phyloP scores from a whole-genome alignment of 2,329 filamentous ascomycete genomes.

The Cercospora canescens region DNA sequence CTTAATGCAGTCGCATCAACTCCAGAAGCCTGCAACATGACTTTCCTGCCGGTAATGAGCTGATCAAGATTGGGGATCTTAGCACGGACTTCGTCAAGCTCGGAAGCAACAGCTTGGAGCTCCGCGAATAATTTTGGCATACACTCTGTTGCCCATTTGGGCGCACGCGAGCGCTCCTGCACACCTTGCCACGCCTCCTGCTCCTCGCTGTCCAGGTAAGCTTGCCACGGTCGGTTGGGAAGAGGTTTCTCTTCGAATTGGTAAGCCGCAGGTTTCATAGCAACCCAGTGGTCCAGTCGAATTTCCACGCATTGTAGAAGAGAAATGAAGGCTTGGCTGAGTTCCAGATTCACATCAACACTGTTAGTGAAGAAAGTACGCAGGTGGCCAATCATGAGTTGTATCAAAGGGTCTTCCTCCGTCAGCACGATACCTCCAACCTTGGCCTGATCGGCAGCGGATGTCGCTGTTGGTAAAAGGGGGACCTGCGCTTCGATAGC shows the following conservation, averaged over 20 bases:
- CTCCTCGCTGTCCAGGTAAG: constrained; percentile 38
- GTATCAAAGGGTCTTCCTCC: constrained; percentile 60
- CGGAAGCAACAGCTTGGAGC: constrained; percentile 42
- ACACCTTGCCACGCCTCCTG: constrained; percentile 25
- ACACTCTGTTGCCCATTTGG: constrained; percentile 37
- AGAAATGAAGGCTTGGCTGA: constrained; percentile 81
- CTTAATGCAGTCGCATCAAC: constrained; percentile 36
- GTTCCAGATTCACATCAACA: constrained; percentile 83
- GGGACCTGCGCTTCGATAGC: constrained; percentile 34
- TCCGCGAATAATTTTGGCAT: constrained; percentile 44
- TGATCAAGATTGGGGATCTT: constrained; percentile 50
- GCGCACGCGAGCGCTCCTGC: constrained; percentile 37
- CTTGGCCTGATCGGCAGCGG: neutral
- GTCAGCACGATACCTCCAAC: constrained; percentile 20
- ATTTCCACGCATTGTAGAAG: constrained; percentile 83
- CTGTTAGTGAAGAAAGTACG: constrained; percentile 85
- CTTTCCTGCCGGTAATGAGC: constrained; percentile 50
- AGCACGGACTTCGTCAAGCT: constrained; percentile 45
- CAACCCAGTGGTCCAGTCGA: constrained; percentile 85
- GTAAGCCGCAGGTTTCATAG: constrained; percentile 43
- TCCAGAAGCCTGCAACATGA: constrained; percentile 50
- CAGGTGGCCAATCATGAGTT: constrained; percentile 59
- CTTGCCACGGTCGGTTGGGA: constrained; percentile 34
- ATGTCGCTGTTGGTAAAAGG: constrained; percentile 4
- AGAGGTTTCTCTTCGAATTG: constrained; percentile 39